Conservation (phyloP, 2,329 filamentous ascomycete species). For the Paraconiothyrium sp. region DNA sequence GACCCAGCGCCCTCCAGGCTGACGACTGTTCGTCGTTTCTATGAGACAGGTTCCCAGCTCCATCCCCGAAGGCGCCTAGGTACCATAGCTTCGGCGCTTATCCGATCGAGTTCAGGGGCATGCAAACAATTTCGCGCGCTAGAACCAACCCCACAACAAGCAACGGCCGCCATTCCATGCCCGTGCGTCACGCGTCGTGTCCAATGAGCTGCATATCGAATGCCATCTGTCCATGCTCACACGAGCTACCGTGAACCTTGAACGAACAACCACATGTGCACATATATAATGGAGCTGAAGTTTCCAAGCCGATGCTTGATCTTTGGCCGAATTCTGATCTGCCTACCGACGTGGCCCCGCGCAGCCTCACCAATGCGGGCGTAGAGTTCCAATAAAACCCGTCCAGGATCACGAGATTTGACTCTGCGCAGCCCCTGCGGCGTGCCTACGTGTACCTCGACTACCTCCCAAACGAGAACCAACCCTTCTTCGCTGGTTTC, state of each 20-base stretch:
- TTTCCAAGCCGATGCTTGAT: background rate
- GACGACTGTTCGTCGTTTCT: constrained; percentile 24
- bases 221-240: constrained; percentile 17
- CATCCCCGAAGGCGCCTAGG: constrained; percentile 30
- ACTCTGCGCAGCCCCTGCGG: constrained; percentile 21
- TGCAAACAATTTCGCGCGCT: constrained; percentile 27
- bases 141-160: constrained; percentile 31
- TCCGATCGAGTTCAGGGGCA: constrained; percentile 36
- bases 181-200: constrained; percentile 15
- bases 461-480: constrained; percentile 62
- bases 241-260: background rate
- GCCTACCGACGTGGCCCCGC: constrained; percentile 6
- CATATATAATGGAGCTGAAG: background rate
- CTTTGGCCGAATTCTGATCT: background rate
- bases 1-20: constrained; percentile 20
- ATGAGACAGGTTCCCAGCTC: constrained; percentile 33
- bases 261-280: background rate
- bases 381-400: constrained; percentile 17
- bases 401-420: constrained; percentile 18
- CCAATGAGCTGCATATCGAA: constrained; percentile 30
- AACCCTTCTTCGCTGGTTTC: constrained; percentile 59
- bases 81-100: constrained; percentile 40
- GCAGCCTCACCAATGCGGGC: constrained; percentile 11
- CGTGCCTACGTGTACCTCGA: constrained; percentile 14
- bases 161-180: constrained; percentile 26